Evolutionary conservation across 2,329 filamentous ascomycete species (phyloP).

Genomic region (Xylaria polymorpha): DNA sequence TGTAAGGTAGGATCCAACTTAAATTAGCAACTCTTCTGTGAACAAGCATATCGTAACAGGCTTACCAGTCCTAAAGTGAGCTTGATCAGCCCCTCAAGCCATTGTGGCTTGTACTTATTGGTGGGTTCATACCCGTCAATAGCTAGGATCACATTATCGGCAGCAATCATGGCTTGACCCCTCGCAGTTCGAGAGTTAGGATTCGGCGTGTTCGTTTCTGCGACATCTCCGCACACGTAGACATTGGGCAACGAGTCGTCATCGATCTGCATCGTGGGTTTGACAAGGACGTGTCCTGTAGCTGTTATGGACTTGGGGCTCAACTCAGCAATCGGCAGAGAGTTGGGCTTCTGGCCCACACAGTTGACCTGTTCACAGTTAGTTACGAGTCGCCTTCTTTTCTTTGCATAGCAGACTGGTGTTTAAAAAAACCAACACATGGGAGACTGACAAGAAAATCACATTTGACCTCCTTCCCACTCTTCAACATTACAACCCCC

Average conservation of each 20-base stretch:
- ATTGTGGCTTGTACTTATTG: slow-evolving; percentile 56
- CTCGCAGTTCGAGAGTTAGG: slow-evolving; percentile 67
- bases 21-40: slow-evolving; percentile 8
- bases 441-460: slow-evolving; percentile 61
- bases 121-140: slow-evolving; percentile 56
- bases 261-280: slow-evolving; percentile 66
- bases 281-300: slow-evolving; percentile 64
- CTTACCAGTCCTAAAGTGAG: slow-evolving; percentile 65
- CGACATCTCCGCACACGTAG: slow-evolving; percentile 73
- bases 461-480: slow-evolving; percentile 58
- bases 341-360: slow-evolving; percentile 69
- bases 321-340: slow-evolving; percentile 58
- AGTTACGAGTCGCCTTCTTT: not conserved
- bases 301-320: slow-evolving; percentile 58
- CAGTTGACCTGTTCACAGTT: slow-evolving; percentile 62
- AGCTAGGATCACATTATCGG: slow-evolving; percentile 64
- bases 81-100: slow-evolving; percentile 64
- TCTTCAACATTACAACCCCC: slow-evolving; percentile 57
- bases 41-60: not conserved
- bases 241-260: slow-evolving; percentile 62
- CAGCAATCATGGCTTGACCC: slow-evolving; percentile 64
- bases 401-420: not conserved
- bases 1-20: slow-evolving; percentile 40
- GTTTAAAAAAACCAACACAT: not conserved
- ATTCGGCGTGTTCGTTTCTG: slow-evolving; percentile 61